Evolutionary conservation across 768 basidiomycete genomes (phyloP).

Genomic region (Mycena leptocephala): DNA sequence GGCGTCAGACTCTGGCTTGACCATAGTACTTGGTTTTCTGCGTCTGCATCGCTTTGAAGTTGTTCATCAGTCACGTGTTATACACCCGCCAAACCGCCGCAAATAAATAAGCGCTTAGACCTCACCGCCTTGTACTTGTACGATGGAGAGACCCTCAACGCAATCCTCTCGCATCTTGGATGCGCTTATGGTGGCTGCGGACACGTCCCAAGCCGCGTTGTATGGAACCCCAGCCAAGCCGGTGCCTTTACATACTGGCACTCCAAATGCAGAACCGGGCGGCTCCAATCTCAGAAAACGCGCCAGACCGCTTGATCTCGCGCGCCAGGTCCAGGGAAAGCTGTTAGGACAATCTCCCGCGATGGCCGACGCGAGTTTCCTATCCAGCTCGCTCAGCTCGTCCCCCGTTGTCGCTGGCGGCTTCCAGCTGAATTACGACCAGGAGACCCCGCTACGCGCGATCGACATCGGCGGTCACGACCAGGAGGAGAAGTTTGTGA

Average conservation of each 20-base stretch:
- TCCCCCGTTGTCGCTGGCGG: slow-evolving; percentile 40
- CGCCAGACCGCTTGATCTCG: slow-evolving; percentile 22
- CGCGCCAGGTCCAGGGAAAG: slow-evolving; percentile 26
- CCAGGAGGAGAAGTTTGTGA: slow-evolving; percentile 64
- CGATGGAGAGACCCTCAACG: slow-evolving; percentile 22
- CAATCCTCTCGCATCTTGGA: slow-evolving; percentile 29
- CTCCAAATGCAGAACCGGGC: slow-evolving; percentile 14
- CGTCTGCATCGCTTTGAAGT: too few relatives aligned
- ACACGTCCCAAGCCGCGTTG: slow-evolving; percentile 1
- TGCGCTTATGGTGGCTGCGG: slow-evolving; percentile 5
- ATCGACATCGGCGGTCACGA: slow-evolving; percentile 75
- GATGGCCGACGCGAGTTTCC: slow-evolving; percentile 37
- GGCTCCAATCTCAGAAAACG: slow-evolving; percentile 32
- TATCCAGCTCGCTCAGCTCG: slow-evolving; percentile 36
- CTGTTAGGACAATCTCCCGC: not conserved
- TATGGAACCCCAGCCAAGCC: not conserved
- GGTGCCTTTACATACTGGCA: slow-evolving; percentile 12
- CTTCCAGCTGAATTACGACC: slow-evolving; percentile 68
- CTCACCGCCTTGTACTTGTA: not conserved
- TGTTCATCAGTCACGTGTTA: too few relatives aligned
- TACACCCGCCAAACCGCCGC: too few relatives aligned
- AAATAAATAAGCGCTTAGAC: not conserved
- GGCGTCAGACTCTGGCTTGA: too few relatives aligned
- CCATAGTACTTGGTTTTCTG: too few relatives aligned
- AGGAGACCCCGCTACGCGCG: slow-evolving; percentile 60